phyloP scores from a whole-genome alignment of 23 red algal species.

The Cyanidiococcus yangmingshanensis region DNA sequence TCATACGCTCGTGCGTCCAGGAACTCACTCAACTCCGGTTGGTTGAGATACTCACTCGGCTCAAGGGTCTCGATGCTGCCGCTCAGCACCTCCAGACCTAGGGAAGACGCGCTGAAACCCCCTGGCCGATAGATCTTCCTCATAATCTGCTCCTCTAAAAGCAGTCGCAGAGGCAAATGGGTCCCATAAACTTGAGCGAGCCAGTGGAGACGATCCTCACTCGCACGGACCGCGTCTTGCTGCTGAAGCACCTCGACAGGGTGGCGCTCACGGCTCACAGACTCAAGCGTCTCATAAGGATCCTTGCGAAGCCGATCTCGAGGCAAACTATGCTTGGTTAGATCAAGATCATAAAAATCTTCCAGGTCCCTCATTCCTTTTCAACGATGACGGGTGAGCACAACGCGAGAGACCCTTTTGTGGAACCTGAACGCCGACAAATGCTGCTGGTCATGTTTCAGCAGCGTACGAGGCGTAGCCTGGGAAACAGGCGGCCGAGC shows the following conservation, averaged over 20 bases:
- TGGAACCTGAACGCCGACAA: too few species aligned
- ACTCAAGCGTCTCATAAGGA: neutral
- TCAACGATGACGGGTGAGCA: too few species aligned
- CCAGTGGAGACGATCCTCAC: constrained; percentile 3
- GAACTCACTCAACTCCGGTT: neutral
- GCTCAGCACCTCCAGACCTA: constrained; percentile 11
- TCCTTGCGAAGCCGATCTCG: neutral
- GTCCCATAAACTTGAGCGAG: constrained; percentile 1
- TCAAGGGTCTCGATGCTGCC: neutral
- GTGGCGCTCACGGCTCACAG: neutral
- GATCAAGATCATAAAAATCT: neutral
- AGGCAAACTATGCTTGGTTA: neutral
- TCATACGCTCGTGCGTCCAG: neutral
- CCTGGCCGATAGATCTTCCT: neutral
- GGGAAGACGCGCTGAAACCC: neutral
- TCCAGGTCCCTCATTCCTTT: too few species aligned
- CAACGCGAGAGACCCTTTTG: too few species aligned
- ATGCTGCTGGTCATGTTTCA: too few species aligned
- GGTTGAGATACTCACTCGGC: neutral
- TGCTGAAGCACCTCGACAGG: neutral
- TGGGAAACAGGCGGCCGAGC: too few species aligned
- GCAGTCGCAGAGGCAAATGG: neutral
- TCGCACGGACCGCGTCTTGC: neutral
- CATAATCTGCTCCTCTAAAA: constrained; percentile 8
- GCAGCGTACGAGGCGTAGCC: too few species aligned